A percentile compares a stretch with the other conserved stretches of the same genome.
Conservation (phyloP, 2,329 filamentous ascomycete genomes). For the Orbilia brochopaga region DNA sequence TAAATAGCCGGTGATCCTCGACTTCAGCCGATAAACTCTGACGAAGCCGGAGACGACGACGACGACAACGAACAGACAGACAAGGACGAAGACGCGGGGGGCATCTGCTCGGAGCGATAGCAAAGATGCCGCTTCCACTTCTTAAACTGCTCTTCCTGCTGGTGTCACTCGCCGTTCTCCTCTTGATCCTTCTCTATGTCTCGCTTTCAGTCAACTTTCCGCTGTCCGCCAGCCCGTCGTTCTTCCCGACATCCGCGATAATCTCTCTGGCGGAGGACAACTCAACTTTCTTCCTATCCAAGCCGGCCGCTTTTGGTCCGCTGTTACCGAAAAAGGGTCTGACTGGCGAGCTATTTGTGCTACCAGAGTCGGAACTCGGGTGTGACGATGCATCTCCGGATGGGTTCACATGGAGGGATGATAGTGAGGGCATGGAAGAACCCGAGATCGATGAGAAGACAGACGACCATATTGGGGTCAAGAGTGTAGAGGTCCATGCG, state of each 20-base stretch:
- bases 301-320: conserved; percentile 92
- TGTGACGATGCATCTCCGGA: conserved; percentile 87
- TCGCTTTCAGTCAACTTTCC: conserved; percentile 43
- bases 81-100: conserved; percentile 20
- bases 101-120: conserved; percentile 23
- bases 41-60: not conserved
- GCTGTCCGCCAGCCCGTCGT: conserved; percentile 67
- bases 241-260: conserved; percentile 93
- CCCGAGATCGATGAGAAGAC: conserved; percentile 52
- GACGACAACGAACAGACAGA: not conserved
- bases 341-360: conserved; percentile 75
- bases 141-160: conserved; percentile 49
- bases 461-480: conserved; percentile 49
- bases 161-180: conserved; percentile 42
- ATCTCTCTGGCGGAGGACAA: conserved; percentile 98
- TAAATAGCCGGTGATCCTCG: not conserved
- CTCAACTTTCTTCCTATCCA: conserved; percentile 91
- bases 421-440: conserved; percentile 53
- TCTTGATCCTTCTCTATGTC: conserved; percentile 47
- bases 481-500: conserved; percentile 62
- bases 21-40: no score
- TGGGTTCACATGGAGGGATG: conserved; percentile 70
- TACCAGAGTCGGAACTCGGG: conserved; percentile 80
- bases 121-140: conserved; percentile 47
- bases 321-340: conserved; percentile 75